phyloP scores from a whole-genome alignment of 495 filamentous ascomycete species.

The Astrothelium macrocarpum region DNA sequence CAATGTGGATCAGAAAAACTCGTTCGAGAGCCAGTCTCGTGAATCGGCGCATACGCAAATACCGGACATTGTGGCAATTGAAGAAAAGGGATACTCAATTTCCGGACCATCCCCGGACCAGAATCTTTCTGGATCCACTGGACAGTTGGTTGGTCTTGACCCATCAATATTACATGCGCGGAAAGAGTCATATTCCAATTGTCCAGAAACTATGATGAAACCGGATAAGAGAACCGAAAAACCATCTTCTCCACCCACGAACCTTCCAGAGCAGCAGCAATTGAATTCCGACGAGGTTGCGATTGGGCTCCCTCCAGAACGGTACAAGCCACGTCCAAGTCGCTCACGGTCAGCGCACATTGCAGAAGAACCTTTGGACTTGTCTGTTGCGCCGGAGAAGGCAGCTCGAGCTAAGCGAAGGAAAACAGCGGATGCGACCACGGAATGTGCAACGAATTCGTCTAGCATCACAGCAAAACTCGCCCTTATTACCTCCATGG shows the following conservation, averaged over 20 bases:
- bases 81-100: no score
- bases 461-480: constrained; percentile 14
- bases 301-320: constrained; percentile 26
- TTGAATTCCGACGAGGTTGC: constrained; percentile 22
- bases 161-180: background rate
- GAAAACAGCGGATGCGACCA: constrained; percentile 15
- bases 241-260: background rate
- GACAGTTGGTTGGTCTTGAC: no score
- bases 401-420: constrained; percentile 23
- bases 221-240: background rate
- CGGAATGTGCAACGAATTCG: background rate
- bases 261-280: background rate
- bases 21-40: background rate
- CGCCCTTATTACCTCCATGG: constrained; percentile 20
- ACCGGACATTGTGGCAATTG: no score
- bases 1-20: background rate
- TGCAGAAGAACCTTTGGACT: constrained; percentile 21
- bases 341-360: constrained; percentile 26
- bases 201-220: constrained; percentile 3
- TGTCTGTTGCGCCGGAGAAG: constrained; percentile 26
- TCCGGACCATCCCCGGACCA: no score
- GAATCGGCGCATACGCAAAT: background rate
- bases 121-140: no score
- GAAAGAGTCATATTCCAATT: background rate
- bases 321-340: constrained; percentile 30